Percentiles rank a stretch among this genome's conserved stretches.
Conservation (phyloP, 2,329 filamentous ascomycete species). For the Talaromyces sp. region DNA sequence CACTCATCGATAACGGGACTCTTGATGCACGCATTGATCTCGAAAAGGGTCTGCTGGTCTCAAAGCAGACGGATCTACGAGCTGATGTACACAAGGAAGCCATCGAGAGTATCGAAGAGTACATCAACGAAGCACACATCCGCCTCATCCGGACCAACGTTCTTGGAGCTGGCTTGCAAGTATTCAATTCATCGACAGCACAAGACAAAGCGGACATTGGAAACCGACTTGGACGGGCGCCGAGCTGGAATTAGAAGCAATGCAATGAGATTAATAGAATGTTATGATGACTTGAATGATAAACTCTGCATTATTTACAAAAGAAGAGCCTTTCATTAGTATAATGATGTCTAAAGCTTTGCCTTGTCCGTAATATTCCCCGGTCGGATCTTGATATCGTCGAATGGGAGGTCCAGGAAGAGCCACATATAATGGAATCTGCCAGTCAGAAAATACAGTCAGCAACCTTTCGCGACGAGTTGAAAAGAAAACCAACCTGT, state of each 20-base stretch:
- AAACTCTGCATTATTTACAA: neutral
- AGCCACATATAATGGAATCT: constrained; percentile 55
- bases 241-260: neutral
- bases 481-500: constrained; percentile 54
- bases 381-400: constrained; percentile 21
- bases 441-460: neutral
- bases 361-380: neutral
- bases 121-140: constrained; percentile 69
- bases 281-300: neutral
- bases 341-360: neutral
- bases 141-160: constrained; percentile 75
- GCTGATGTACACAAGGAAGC: constrained; percentile 64
- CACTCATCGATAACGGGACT: constrained; percentile 67
- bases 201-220: neutral
- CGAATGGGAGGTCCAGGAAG: constrained; percentile 51
- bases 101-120: constrained; percentile 62
- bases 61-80: constrained; percentile 62
- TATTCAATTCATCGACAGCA: constrained; percentile 35
- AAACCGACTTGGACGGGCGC: neutral
- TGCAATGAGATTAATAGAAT: neutral
- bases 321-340: neutral
- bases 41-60: constrained; percentile 73
- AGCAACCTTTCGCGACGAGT: neutral
- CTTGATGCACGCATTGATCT: constrained; percentile 79
- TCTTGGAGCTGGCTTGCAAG: constrained; percentile 67